Conservation (phyloP, 1,284 basidiomycete species). For the Moesziomyces sp. region DNA sequence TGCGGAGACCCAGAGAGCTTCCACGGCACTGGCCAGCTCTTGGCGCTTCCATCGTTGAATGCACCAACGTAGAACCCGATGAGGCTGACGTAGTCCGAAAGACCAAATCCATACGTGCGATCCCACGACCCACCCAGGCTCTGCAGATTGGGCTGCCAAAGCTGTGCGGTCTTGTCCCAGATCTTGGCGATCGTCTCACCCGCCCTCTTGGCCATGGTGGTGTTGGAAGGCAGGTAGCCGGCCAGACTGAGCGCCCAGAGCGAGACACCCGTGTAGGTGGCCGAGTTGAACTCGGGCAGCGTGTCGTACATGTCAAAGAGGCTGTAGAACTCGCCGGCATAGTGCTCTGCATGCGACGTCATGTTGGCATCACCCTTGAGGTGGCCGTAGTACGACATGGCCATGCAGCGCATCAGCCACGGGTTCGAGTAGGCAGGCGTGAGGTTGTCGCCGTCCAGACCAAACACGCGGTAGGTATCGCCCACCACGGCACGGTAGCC, state of each 20-base stretch:
- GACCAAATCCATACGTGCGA: conserved; percentile 31
- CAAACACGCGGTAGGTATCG: conserved; percentile 39
- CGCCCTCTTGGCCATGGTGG: conserved; percentile 29
- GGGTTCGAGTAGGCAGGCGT: conserved; percentile 38
- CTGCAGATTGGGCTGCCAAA: conserved; percentile 34
- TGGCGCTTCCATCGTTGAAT: conserved; percentile 12
- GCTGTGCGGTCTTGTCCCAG: conserved; percentile 37
- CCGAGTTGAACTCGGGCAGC: conserved; percentile 35
- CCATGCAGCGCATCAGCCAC: conserved; percentile 41
- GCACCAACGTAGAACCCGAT: conserved; percentile 32
- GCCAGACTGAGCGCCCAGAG: conserved; percentile 36
- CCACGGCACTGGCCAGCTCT: conserved; percentile 32
- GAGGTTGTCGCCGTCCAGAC: conserved; percentile 28
- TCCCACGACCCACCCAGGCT: conserved; percentile 36
- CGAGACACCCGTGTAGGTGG: conserved; percentile 40
- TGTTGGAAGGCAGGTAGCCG: conserved; percentile 32
- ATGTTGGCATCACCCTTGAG: conserved; percentile 39
- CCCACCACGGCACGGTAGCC: conserved; percentile 36
- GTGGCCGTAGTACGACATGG: conserved; percentile 38
- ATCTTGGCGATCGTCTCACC: conserved; percentile 42
- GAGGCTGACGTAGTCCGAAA: conserved; percentile 31
- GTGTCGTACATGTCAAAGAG: conserved; percentile 43
- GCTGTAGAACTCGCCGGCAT: conserved; percentile 33
- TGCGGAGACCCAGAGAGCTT: conserved; percentile 29
- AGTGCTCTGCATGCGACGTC: conserved; percentile 28